Evolutionary conservation across 1,284 basidiomycete species (phyloP).

Genomic region (Boletellus deceptivus): DNA sequence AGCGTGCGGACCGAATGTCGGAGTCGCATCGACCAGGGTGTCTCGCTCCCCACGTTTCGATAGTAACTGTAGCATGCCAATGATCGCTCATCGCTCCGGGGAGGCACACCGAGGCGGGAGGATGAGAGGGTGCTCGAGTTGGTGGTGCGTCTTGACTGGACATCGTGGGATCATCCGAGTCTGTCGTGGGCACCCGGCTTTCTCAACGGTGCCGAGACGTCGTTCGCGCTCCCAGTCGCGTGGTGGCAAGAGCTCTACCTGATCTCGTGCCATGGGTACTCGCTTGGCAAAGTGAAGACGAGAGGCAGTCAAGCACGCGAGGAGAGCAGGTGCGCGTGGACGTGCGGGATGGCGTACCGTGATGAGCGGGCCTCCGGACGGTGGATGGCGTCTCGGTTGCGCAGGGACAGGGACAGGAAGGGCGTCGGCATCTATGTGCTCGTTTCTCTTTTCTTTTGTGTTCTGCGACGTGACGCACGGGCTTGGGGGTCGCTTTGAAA

Average conservation of each 20-base stretch:
- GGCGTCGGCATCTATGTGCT: constrained; percentile 45
- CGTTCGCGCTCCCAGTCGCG: constrained; percentile 35
- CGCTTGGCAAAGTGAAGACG: constrained; percentile 32
- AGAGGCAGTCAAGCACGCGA: no score
- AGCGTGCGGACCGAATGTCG: no score
- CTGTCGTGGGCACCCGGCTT: constrained; percentile 24
- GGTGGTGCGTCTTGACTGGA: constrained; percentile 16
- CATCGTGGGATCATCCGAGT: background rate
- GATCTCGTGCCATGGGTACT: constrained; percentile 36
- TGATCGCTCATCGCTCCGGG: no score
- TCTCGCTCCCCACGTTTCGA: no score
- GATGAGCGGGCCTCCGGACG: constrained; percentile 25
- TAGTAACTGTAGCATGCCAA: no score
- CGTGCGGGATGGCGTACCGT: constrained; percentile 34
- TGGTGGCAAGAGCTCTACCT: constrained; percentile 37
- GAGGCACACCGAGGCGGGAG: no score
- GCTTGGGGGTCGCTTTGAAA: background rate
- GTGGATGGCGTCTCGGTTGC: constrained; percentile 35
- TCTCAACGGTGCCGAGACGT: constrained; percentile 17
- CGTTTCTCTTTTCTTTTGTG: background rate
- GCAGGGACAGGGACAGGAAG: constrained; percentile 27
- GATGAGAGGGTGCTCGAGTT: constrained; percentile 6
- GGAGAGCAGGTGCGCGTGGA: constrained; percentile 30
- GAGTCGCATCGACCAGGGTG: no score
- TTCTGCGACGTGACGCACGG: no score